A percentile compares a stretch with the other conserved stretches of the same genome.
Conservation (phyloP, 2,329 filamentous ascomycete genomes). For the Ophiocordyceps polyrhachis-furcata region DNA sequence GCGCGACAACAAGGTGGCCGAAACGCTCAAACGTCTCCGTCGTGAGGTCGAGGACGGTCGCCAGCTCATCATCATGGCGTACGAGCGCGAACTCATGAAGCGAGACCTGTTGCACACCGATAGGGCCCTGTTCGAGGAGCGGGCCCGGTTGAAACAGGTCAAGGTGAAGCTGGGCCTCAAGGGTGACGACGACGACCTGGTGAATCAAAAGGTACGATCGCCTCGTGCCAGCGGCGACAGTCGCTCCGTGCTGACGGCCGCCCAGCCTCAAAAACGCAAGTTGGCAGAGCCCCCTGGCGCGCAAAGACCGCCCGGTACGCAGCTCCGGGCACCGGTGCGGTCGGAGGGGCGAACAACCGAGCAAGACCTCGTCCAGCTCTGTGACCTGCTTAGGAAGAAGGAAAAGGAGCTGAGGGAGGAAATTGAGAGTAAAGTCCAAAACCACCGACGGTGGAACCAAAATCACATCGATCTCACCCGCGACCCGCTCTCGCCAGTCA, state of each 20-base stretch:
- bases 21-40: constrained; percentile 82
- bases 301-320: constrained; percentile 42
- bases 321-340: constrained; percentile 51
- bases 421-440: constrained; percentile 71
- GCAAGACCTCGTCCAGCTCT: constrained; percentile 57
- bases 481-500: constrained; percentile 63
- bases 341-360: constrained; percentile 55
- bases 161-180: constrained; percentile 83
- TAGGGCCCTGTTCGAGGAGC: constrained; percentile 63
- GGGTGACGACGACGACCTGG: constrained; percentile 79
- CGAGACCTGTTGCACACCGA: constrained; percentile 60
- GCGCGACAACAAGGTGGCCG: constrained; percentile 81
- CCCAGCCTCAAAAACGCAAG: constrained; percentile 53
- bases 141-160: constrained; percentile 64
- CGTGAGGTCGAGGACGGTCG: constrained; percentile 82
- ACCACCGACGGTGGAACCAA: constrained; percentile 83
- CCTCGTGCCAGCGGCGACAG: constrained; percentile 12
- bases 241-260: constrained; percentile 17
- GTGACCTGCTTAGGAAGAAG: constrained; percentile 63
- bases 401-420: constrained; percentile 64
- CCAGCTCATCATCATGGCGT: constrained; percentile 57
- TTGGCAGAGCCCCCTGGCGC: constrained; percentile 37
- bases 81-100: constrained; percentile 62
- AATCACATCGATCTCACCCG: constrained; percentile 77
- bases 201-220: constrained; percentile 70